These are phyloP conservation scores for Cladorrhinum samala DNA, from an alignment of 495 filamentous ascomycete species.

Conservation along the genomic window DNA sequence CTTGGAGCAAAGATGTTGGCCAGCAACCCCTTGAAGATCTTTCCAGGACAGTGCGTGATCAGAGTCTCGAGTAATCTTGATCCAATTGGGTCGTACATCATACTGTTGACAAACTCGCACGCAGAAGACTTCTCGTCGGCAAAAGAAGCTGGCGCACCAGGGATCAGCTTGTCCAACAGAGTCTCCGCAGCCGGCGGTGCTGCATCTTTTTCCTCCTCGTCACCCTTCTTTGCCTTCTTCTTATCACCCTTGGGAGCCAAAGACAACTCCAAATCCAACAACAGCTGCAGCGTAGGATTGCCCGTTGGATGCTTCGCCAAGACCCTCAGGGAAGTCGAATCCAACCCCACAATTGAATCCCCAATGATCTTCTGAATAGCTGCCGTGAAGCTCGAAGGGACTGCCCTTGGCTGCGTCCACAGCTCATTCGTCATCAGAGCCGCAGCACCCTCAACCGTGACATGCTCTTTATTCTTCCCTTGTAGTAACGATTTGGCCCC, in stretches of 20 bases:
- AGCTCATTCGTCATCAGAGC: constrained; percentile 23
- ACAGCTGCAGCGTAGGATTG: constrained; percentile 81
- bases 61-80: constrained; percentile 85
- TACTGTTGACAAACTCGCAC: constrained; percentile 66
- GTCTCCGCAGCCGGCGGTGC: constrained; percentile 4
- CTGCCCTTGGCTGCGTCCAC: constrained; percentile 43
- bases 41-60: constrained; percentile 71
- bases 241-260: constrained; percentile 54
- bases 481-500: constrained; percentile 64
- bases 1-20: constrained; percentile 66
- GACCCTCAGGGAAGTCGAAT: constrained; percentile 66
- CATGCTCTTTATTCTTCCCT: constrained; percentile 84
- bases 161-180: constrained; percentile 38
- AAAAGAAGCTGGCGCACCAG: constrained; percentile 39
- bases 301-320: constrained; percentile 82
- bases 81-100: constrained; percentile 84
- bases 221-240: constrained; percentile 31
- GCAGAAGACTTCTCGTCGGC: constrained; percentile 37
- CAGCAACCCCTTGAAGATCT: constrained; percentile 80
- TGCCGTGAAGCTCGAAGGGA: constrained; percentile 70
- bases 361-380: constrained; percentile 73
- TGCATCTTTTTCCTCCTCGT: constrained; percentile 18
- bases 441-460: constrained; percentile 45
- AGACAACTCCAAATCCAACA: constrained; percentile 76
- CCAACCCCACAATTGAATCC: constrained; percentile 63